Percentiles rank a stretch among this genome's conserved stretches.
Conservation (phyloP, 768 basidiomycete species). For the Asterophora lycoperdoides region DNA sequence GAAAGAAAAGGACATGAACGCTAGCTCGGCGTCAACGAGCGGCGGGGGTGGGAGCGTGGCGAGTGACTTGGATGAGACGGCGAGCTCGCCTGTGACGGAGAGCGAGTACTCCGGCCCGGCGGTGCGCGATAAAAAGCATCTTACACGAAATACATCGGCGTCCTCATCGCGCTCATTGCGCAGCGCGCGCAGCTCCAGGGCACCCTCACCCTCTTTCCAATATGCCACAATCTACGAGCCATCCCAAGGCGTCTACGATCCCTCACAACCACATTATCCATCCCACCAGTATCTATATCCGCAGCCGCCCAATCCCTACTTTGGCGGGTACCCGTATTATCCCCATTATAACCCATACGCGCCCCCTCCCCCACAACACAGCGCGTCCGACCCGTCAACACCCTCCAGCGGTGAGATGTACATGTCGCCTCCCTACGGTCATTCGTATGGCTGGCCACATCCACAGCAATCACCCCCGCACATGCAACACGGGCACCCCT, state of each 20-base stretch:
- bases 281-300: conserved; percentile 45
- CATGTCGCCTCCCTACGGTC: conserved; percentile 21
- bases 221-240: conserved; percentile 75
- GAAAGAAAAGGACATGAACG: conserved; percentile 66
- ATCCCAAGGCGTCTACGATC: conserved; percentile 43
- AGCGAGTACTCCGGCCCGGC: conserved; percentile 69
- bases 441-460: conserved; percentile 37
- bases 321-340: conserved; percentile 40
- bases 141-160: conserved; percentile 40
- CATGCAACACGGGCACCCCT: conserved; percentile 22
- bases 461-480: conserved; percentile 30
- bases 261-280: conserved; percentile 45
- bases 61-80: conserved; percentile 64
- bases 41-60: conserved; percentile 62
- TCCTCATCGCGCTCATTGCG: conserved; percentile 60
- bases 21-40: conserved; percentile 71
- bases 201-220: conserved; percentile 72
- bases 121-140: conserved; percentile 54
- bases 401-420: conserved; percentile 31
- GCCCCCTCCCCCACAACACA: conserved; percentile 29
- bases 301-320: conserved; percentile 36
- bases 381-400: conserved; percentile 29
- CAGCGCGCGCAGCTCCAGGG: conserved; percentile 63
- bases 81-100: conserved; percentile 71
- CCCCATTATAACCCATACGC: conserved; percentile 35